These are phyloP conservation scores for Botrytis squamosa DNA, from an alignment of 2,329 filamentous ascomycete genomes.

Conservation along the genomic window DNA sequence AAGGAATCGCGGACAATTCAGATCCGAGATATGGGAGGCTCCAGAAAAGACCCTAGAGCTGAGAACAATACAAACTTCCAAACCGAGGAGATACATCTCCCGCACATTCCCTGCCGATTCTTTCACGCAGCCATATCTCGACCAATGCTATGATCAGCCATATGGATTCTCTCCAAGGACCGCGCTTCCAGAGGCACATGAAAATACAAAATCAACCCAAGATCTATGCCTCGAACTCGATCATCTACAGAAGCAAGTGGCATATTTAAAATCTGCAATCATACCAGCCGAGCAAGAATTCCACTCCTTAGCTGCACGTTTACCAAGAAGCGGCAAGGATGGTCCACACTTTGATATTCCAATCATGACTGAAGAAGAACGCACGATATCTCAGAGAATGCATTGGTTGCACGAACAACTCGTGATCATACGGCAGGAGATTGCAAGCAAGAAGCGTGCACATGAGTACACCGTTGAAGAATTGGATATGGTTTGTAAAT, in stretches of 20 bases:
- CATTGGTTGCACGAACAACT: background rate
- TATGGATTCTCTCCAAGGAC: background rate
- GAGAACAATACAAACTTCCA: background rate
- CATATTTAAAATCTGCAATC: background rate
- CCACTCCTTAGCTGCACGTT: no score
- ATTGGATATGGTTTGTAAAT: background rate
- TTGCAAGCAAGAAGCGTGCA: background rate
- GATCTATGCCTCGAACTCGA: background rate
- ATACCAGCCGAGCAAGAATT: background rate
- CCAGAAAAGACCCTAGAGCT: background rate
- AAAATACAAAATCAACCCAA: background rate
- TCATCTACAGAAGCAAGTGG: background rate
- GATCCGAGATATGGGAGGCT: background rate
- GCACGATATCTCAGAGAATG: background rate
- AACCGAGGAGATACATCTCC: background rate
- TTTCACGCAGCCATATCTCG: conserved; percentile 1
- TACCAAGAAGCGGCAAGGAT: background rate
- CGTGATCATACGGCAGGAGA: background rate
- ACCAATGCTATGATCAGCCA: background rate
- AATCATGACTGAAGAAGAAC: background rate
- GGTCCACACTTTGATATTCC: no score
- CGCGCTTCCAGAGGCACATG: no score
- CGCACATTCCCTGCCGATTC: conserved; percentile 7
- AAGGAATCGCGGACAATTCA: background rate
- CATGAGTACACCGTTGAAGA: background rate